Evolutionary conservation across 129 eudicot genomes (phyloP), one percentile per base, ranked within the genome.

Genomic region (Flaveria bidentis): DNA sequence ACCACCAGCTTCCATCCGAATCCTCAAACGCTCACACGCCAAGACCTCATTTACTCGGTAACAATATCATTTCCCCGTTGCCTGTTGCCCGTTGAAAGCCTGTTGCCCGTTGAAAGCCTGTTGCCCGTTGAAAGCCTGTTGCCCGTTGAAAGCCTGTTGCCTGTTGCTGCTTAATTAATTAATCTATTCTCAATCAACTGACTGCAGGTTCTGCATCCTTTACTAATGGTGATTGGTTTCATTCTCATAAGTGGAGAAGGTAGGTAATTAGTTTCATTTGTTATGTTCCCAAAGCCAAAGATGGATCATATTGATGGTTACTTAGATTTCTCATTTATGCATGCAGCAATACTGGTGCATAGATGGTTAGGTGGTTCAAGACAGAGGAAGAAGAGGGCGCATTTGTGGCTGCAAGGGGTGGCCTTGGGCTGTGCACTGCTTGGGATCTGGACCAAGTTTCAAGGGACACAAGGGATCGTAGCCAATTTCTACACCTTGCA

Each of bases 381-480:
- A 81, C 85, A 90, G 58, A 67, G 73, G 85, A 93, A 90, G 91
- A 93, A 87, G 82, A 71, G 87, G 76, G 96, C 82, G 77, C 98
- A 93, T 78, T 79, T 93, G 79, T 83, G 90, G 76, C 86, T 93
- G 30, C 98, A 93, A 93, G 98, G 96, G 0, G 73, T 93, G 83
- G 98, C 98, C 80, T 84, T 93, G 90, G 85, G 78, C 64, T 78
- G 83, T 90, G 98, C 93, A 57, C 83, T 93, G 55, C 85, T 88
- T 85, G 98, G 98, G 72, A 90, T 93, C 58, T 93, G 98, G 98
- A 93, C 97, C 0, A 93, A 87, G 72, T 93, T 93, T 84, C 96
- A 84, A 26, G 87, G 97, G 4, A 49, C 74, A 76, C 82, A 87
- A 71, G 98, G 98, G 20, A 72, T 90, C 67, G 92, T 88, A 23